Evolutionary conservation across 169 alveolate species (phyloP).

Genomic region (Perkinsus marinus): DNA sequence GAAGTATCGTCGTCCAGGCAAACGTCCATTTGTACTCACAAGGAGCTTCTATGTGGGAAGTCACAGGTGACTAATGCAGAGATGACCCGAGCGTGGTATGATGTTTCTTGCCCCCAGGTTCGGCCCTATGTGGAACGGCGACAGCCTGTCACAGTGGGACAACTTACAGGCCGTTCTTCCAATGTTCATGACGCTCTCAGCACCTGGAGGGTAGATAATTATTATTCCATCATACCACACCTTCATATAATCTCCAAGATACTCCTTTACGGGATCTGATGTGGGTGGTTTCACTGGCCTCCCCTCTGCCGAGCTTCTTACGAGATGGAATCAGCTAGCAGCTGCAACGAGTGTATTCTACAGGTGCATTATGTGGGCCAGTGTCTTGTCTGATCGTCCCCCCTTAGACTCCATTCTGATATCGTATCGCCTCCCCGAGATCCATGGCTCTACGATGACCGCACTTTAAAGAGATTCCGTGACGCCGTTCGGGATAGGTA

Average conservation of each 20-base stretch:
- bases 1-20: background rate
- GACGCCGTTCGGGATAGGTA: background rate
- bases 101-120: background rate
- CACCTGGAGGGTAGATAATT: background rate
- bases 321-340: background rate
- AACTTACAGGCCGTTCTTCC: background rate
- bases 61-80: background rate
- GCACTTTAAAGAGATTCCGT: background rate
- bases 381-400: background rate
- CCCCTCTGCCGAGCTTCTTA: background rate
- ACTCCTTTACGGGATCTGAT: background rate
- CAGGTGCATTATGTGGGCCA: background rate
- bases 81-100: background rate
- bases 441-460: background rate
- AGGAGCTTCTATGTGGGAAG: background rate
- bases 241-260: background rate
- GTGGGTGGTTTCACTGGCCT: background rate
- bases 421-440: background rate
- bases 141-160: background rate
- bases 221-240: background rate
- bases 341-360: background rate
- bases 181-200: background rate
- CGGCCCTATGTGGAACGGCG: background rate
- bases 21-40: background rate
- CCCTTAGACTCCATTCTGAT: background rate